Conservation (phyloP, 2,329 filamentous ascomycete genomes). For the Fusarium falciforme region DNA sequence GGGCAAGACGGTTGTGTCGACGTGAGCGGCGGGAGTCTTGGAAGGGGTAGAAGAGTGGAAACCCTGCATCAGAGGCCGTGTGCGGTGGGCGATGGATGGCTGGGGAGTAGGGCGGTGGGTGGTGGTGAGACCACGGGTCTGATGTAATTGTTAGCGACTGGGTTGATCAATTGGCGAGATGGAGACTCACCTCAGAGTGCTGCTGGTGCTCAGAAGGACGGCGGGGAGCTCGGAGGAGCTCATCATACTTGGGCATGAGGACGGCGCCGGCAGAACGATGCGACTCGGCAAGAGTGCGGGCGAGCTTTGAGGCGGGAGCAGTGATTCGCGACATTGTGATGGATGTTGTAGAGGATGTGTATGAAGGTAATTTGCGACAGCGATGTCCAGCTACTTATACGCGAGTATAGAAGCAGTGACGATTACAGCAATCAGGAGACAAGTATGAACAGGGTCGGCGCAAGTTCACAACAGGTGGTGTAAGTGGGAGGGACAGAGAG, state of each 20-base stretch:
- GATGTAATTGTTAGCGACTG: conserved; percentile 31
- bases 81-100: conserved; percentile 57
- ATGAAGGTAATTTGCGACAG: conserved; percentile 1
- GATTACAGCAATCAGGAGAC: conserved; percentile 28
- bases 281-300: conserved; percentile 59
- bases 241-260: conserved; percentile 61
- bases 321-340: conserved; percentile 61
- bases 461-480: conserved; percentile 10
- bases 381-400: conserved; percentile 33
- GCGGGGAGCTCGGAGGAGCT: conserved; percentile 53
- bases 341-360: conserved; percentile 6
- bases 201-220: conserved; percentile 46
- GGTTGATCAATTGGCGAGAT: not conserved
- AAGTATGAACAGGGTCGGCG: not conserved
- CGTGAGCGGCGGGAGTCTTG: conserved; percentile 51
- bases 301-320: conserved; percentile 61
- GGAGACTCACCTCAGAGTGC: conserved; percentile 54
- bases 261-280: conserved; percentile 53
- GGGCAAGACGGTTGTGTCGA: conserved; percentile 68
- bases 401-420: conserved; percentile 29
- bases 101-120: conserved; percentile 61
- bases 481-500: conserved; percentile 16
- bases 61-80: conserved; percentile 72
- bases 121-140: conserved; percentile 58
- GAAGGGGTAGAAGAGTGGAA: conserved; percentile 64